Evolutionary conservation across 1,139 yeast genomes (phyloP), one percentile per base, ranked within the genome.

Genomic region (Kazachstania sp.): DNA sequence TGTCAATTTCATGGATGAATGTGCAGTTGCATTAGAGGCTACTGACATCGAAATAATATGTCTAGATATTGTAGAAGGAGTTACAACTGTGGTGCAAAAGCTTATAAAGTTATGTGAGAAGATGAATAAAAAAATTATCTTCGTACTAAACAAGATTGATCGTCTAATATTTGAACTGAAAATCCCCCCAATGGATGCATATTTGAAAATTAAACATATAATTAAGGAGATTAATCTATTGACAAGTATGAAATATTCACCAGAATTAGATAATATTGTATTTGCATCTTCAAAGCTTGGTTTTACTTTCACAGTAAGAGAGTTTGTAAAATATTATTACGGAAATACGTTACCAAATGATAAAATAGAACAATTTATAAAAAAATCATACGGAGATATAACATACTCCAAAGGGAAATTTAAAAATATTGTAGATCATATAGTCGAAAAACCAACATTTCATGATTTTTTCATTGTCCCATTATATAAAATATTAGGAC

Each of bases 11-110:
- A 66, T 73, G 31, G 96, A 86, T 59, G 97, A 92, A 57, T 69
- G 79, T 3, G 72, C 78, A 0, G 73, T 79, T 0, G 76, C 84
- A 0, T 63, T 82, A 19, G 65, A 78, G 30, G 71, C 80, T 1
- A 76, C 76, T 0, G 97, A 92, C 54, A 80, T 83, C 2, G 78
- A 77, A 0, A 69, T 83, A 0, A 64, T 90, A 1, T 84, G 87
- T 1, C 70, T 92, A n/a, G 98, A 94, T 64, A 83, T 76, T 1
- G 81, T 87, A 1, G 96, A 90, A 61, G 97, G 97, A 0, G 61
- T 87, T 12, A 77, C 83, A 2, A 55, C 61, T 9, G 44, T 58
- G 5, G 61, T 56, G 2, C 56, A 52, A 30, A 53, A 58, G 28
- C 29, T 63, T 11, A 60, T 63, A 3, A 54, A 52, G 32, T 55